Evolutionary conservation across 306 rosid species (phyloP).

Genomic region (Citrullus colocynthis): DNA sequence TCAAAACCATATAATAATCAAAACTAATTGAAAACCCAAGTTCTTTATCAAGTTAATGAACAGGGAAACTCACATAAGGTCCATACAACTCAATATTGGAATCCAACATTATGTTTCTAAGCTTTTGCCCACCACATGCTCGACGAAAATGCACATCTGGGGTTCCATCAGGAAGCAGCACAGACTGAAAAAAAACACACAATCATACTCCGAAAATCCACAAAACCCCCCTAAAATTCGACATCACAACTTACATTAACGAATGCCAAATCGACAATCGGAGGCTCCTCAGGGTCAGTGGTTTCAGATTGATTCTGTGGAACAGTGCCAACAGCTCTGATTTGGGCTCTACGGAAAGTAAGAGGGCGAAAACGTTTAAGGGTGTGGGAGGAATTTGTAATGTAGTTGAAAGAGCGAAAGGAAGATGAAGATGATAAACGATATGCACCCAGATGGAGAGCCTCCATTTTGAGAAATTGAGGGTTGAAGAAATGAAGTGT

Average conservation of each 20-base stretch:
- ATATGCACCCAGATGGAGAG: slow-evolving; percentile 28
- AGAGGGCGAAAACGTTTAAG: slow-evolving; percentile 17
- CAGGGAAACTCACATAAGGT: slow-evolving; percentile 49
- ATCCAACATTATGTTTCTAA: slow-evolving; percentile 68
- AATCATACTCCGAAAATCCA: neutral
- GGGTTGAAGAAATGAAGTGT: neutral
- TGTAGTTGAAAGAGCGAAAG: slow-evolving; percentile 22
- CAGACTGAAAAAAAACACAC: slow-evolving; percentile 36
- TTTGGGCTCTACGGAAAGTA: slow-evolving; percentile 20
- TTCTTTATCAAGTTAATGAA: neutral
- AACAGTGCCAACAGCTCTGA: slow-evolving; percentile 50
- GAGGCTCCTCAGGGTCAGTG: slow-evolving; percentile 33
- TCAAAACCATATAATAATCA: neutral
- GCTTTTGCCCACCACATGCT: slow-evolving; percentile 75
- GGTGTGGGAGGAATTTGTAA: slow-evolving; percentile 20
- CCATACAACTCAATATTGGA: slow-evolving; percentile 67
- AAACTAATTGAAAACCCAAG: neutral
- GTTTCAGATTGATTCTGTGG: slow-evolving; percentile 39
- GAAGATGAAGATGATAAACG: slow-evolving; percentile 22
- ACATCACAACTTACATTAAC: slow-evolving; percentile 42
- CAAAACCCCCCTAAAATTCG: neutral
- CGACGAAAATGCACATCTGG: slow-evolving; percentile 66
- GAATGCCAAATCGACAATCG: slow-evolving; percentile 55
- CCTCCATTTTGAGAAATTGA: slow-evolving; percentile 22
- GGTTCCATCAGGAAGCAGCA: slow-evolving; percentile 84